phyloP scores from a whole-genome alignment of 2,329 filamentous ascomycete genomes.

The Monilinia polystroma region DNA sequence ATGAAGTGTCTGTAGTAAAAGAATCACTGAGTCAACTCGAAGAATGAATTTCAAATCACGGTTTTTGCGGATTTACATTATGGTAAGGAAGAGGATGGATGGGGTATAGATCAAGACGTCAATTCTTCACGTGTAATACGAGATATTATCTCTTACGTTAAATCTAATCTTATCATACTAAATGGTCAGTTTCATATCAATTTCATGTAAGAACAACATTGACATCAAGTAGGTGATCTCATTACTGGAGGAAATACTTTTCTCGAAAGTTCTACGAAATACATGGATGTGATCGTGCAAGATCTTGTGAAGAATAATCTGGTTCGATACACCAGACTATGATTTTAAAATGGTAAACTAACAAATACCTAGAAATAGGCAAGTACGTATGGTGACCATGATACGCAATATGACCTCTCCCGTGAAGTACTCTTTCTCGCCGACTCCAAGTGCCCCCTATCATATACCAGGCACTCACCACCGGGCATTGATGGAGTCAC shows the following conservation, averaged over 20 bases:
- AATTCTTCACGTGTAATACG: conserved; percentile 58
- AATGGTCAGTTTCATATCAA: conserved; percentile 39
- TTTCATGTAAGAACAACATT: conserved; percentile 38
- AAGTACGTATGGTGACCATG: conserved; percentile 71
- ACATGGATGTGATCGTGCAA: conserved; percentile 58
- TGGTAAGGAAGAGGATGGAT: conserved; percentile 52
- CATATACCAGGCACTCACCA: conserved; percentile 48
- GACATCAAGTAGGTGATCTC: conserved; percentile 54
- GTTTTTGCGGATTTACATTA: conserved; percentile 72
- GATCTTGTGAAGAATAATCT: conserved; percentile 54
- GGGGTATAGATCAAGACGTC: conserved; percentile 54
- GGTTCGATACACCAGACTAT: not conserved
- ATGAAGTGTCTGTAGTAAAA: not conserved
- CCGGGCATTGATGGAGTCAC: conserved; percentile 45
- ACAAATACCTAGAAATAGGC: conserved; percentile 49
- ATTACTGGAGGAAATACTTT: conserved; percentile 66
- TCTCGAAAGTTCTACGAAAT: conserved; percentile 53
- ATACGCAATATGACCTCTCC: conserved; percentile 58
- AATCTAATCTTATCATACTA: conserved; percentile 61
- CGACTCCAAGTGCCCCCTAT: conserved; percentile 42
- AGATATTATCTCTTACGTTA: conserved; percentile 56
- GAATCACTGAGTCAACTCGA: not conserved
- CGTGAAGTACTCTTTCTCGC: conserved; percentile 45
- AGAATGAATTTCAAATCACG: conserved; percentile 38
- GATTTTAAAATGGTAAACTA: not conserved